A percentile compares a stretch with the other conserved stretches of the same genome.
Evolutionary conservation across 371 early-diverging fungal genomes (phyloP).

Genomic region (Massospora cicadina): DNA sequence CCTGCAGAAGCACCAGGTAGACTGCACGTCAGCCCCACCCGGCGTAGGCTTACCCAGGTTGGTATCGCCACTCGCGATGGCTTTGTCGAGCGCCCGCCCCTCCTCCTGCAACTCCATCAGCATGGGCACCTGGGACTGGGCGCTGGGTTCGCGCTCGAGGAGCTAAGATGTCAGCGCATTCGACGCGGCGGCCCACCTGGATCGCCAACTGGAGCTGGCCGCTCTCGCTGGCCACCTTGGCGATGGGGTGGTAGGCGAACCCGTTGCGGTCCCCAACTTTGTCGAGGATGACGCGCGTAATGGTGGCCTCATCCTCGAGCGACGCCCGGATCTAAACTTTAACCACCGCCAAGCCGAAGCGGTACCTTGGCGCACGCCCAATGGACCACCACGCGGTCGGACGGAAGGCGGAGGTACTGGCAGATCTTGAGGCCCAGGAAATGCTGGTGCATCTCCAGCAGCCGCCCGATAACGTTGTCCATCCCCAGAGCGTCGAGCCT

Average conservation of each 20-base stretch:
- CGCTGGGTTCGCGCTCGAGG: constrained; percentile 83
- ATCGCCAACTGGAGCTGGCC: constrained; percentile 81
- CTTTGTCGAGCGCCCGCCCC: constrained; percentile 66
- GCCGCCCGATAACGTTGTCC: constrained; percentile 56
- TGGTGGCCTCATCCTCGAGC: constrained; percentile 66
- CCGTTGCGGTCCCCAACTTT: constrained; percentile 53
- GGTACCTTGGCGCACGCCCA: constrained; percentile 91
- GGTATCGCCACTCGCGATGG: constrained; percentile 85
- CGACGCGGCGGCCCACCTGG: constrained; percentile 27
- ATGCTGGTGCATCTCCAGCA: constrained; percentile 70
- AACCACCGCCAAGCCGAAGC: neutral
- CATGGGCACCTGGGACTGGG: constrained; percentile 84
- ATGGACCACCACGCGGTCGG: constrained; percentile 68
- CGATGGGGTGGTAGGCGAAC: constrained; percentile 77
- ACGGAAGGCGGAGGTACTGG: constrained; percentile 58
- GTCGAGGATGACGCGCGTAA: constrained; percentile 57
- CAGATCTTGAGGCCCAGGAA: constrained; percentile 69
- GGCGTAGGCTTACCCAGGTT: constrained; percentile 49
- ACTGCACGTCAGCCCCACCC: constrained; percentile 23
- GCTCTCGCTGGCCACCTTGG: constrained; percentile 70
- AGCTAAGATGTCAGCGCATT: constrained; percentile 22
- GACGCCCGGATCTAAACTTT: constrained; percentile 50
- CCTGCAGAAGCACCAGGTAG: constrained; percentile 71
- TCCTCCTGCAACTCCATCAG: constrained; percentile 85
- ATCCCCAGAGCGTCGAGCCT: constrained; percentile 59